Conservation (phyloP, 495 filamentous ascomycete genomes). For the Amorphotheca resinae region DNA sequence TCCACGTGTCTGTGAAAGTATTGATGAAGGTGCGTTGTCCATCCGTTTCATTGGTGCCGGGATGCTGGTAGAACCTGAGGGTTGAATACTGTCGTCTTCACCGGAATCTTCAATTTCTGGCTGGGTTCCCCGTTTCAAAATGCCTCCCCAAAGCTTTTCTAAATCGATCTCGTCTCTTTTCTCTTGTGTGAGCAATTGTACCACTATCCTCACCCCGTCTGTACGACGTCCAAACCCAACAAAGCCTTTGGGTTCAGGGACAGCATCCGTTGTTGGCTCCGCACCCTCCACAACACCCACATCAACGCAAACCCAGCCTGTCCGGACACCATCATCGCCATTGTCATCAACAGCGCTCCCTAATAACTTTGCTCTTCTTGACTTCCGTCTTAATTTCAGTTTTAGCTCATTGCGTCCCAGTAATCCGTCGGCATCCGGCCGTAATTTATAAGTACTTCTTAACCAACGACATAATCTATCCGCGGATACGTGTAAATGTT, state of each 20-base stretch:
- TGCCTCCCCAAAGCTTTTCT: slow-evolving; percentile 58
- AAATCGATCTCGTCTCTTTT: slow-evolving; percentile 75
- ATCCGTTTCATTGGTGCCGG: background rate
- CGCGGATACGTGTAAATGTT: slow-evolving; percentile 85
- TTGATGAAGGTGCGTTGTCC: background rate
- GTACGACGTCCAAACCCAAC: slow-evolving; percentile 61
- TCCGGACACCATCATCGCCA: slow-evolving; percentile 67
- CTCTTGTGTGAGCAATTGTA: slow-evolving; percentile 82
- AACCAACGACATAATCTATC: slow-evolving; percentile 83
- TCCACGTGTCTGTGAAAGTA: slow-evolving; percentile 7
- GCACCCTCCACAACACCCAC: slow-evolving; percentile 52
- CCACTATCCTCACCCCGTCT: slow-evolving; percentile 54
- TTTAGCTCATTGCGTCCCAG: slow-evolving; percentile 86
- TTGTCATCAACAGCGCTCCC: slow-evolving; percentile 37
- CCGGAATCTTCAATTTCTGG: slow-evolving; percentile 1
- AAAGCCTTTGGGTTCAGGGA: slow-evolving; percentile 30
- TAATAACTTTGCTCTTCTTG: slow-evolving; percentile 64
- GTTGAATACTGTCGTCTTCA: background rate
- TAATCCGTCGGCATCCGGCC: slow-evolving; percentile 73
- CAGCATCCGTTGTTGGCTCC: slow-evolving; percentile 28
- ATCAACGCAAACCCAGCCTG: slow-evolving; percentile 94
- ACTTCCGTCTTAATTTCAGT: slow-evolving; percentile 66
- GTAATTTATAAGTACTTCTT: slow-evolving; percentile 53
- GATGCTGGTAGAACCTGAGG: background rate
- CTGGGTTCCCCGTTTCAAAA: slow-evolving; percentile 6